Percentiles rank a stretch among this genome's conserved stretches.
phyloP scores from a whole-genome alignment of 225 moss, liverwort and hornwort species.

The Anthoceros angustus region DNA sequence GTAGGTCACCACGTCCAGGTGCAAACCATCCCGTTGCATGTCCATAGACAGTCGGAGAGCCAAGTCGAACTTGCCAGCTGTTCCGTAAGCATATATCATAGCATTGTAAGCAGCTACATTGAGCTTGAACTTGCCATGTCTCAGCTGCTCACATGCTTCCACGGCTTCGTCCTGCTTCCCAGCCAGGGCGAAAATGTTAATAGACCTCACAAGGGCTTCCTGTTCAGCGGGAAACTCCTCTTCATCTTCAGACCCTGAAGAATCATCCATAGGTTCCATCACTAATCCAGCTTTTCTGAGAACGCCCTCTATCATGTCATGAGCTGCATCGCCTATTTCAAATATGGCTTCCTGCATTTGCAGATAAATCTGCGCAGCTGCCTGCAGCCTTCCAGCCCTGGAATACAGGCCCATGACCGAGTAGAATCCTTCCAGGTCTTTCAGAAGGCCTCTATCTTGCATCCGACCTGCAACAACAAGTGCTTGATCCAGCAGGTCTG shows the following conservation, averaged over 20 bases:
- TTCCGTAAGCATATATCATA: slow-evolving; percentile 77
- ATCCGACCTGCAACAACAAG: slow-evolving; percentile 46
- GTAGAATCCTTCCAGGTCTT: slow-evolving; percentile 57
- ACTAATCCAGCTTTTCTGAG: slow-evolving; percentile 50
- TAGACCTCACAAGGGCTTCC: slow-evolving; percentile 53
- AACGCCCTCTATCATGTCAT: slow-evolving; percentile 54
- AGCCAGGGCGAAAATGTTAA: slow-evolving; percentile 50
- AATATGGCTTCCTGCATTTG: slow-evolving; percentile 32
- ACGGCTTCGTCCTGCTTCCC: slow-evolving; percentile 53
- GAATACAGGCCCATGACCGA: slow-evolving; percentile 62
- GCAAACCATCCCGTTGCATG: slow-evolving; percentile 49
- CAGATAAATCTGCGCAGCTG: slow-evolving; percentile 52
- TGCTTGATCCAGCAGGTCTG: slow-evolving; percentile 46
- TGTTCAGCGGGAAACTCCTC: slow-evolving; percentile 40
- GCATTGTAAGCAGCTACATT: slow-evolving; percentile 67
- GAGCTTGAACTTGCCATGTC: slow-evolving; percentile 42
- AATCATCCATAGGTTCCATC: slow-evolving; percentile 38
- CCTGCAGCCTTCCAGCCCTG: slow-evolving; percentile 34
- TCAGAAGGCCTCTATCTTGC: slow-evolving; percentile 28
- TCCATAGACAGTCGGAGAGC: slow-evolving; percentile 70
- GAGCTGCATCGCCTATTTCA: slow-evolving; percentile 48
- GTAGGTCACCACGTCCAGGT: slow-evolving; percentile 75
- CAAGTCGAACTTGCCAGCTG: slow-evolving; percentile 69
- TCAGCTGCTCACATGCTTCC: slow-evolving; percentile 54
- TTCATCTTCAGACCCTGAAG: slow-evolving; percentile 33